Evolutionary conservation across 305 asterid species (phyloP), one percentile per base, ranked within the genome.

Genomic region (Rubia peregrina): DNA sequence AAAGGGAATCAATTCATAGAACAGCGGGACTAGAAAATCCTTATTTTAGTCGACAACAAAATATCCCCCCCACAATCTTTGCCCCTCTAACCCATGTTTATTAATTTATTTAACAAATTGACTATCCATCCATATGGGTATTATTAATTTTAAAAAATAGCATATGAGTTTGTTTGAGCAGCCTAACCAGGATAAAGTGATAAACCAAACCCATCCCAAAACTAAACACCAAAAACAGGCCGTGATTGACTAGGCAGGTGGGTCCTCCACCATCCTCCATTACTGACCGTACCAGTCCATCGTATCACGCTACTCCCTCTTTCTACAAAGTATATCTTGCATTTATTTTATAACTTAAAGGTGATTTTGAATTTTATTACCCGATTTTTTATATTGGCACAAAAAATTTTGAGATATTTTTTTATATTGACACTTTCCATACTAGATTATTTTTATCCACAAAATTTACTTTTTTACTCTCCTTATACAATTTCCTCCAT

Each of bases 231-330:
- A 42, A 63, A 72, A 51, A 67, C 19, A 19, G 80, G 69, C 73
- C 67, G 72, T 55, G 74, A 76, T 82, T 73, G 78, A 76, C 80
- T 57, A 56, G 61, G 73, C 65, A 67, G 1, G 67, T 49, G 79
- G 79, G 61, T 73, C 82, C 85, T 79, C 68, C 78, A 48, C 11
- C 2, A 56, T 49, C 61, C 9, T 10, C 61, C 6, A 11, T 14
- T 2, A 17, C 74, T 22, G 72, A 69, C 83, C 88, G 85, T 85
- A 80, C 81, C 68, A 40, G 30, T 64, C 68, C 68, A 64, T 64
- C 38, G 68, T 38, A 9, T 64, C 30, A n/a, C 68, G 43, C 38
- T 7, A 4, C 17, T 46, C 19, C 30, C 1, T 26, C 30, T 26
- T 2, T 26, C 30, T 26, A 26, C 30, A 1, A 26, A 26, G 30